Evolutionary conservation across 148 eudicot species (phyloP), one percentile per base, ranked within the genome.

Genomic region (Rhododendron mucronatum): DNA sequence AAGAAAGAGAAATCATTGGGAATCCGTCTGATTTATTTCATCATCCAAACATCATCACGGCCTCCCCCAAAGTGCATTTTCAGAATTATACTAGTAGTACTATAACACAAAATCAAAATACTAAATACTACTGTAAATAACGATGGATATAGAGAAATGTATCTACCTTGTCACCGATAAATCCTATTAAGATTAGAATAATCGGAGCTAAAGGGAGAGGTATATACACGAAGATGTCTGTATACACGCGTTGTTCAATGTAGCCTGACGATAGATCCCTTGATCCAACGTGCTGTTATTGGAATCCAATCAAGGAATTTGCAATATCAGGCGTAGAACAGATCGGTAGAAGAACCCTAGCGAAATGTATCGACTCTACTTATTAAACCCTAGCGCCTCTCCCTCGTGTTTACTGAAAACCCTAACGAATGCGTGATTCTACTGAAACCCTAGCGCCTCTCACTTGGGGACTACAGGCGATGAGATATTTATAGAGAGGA

Each of bases 1-100:
- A 63, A 63, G 9, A 23, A 48, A 48, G 18, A 84, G 39, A 78
- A 48, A 85, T 78, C 86, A 78, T 53, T 21, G 86, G 82, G 86
- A 85, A 85, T 85, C 82, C 87, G 77, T 85, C 83, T 78, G 83
- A 20, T 85, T 85, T 78, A 79, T 67, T 85, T 85, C 87, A 78
- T 85, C 87, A 78, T 78, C 13, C 87, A 59, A 59, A 78, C 50
- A 78, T 78, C 81, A 78, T 20, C 50, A 44, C 0, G 16, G 5
- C 81, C 33, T 21, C 55, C 28, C 53, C 39, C 3, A 14, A 37
- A 0, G 7, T 44, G 48, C 23, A 26, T 28, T 73, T 9, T 71
- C 67, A 16, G 57, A 9, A 45, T n/a, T n/a, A 73, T 15, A 84
- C 7, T 41, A 41, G 0, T 41, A 41, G 0, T 41, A 41, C 45